Conservation (phyloP, 129 eudicot genomes). For the Chrysanthemum seticuspe region DNA sequence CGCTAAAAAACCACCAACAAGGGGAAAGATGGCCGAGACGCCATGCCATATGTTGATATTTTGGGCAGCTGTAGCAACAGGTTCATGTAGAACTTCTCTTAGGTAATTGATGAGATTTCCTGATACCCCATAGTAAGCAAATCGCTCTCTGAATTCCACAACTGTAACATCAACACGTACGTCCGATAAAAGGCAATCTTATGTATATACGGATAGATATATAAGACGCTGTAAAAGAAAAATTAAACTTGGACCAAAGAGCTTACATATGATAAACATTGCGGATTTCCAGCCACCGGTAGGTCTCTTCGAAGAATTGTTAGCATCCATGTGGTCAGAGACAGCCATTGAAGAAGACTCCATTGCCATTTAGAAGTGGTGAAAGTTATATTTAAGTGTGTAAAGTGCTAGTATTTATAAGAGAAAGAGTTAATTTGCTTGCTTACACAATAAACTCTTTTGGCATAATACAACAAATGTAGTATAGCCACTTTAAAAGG, state of each 20-base stretch:
- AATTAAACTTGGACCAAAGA: background rate
- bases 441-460: no score
- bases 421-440: no score
- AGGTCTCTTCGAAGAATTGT: conserved; percentile 21
- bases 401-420: no score
- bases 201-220: background rate
- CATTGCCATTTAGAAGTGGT: background rate
- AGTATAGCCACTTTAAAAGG: no score
- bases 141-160: conserved; percentile 75
- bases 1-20: conserved; percentile 67
- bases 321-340: conserved; percentile 15
- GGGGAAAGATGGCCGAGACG: conserved; percentile 57
- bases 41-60: conserved; percentile 69
- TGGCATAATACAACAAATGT: no score
- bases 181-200: background rate
- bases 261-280: conserved; percentile 71
- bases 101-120: conserved; percentile 67
- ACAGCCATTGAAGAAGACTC: conserved; percentile 22
- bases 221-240: background rate
- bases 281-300: conserved; percentile 81
- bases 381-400: background rate
- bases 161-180: conserved; percentile 26
- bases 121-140: conserved; percentile 71
- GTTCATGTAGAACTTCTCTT: conserved; percentile 38
- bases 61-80: conserved; percentile 60